phyloP scores from a whole-genome alignment of 176 grass and related monocot genomes.

The Oryza nivara region DNA sequence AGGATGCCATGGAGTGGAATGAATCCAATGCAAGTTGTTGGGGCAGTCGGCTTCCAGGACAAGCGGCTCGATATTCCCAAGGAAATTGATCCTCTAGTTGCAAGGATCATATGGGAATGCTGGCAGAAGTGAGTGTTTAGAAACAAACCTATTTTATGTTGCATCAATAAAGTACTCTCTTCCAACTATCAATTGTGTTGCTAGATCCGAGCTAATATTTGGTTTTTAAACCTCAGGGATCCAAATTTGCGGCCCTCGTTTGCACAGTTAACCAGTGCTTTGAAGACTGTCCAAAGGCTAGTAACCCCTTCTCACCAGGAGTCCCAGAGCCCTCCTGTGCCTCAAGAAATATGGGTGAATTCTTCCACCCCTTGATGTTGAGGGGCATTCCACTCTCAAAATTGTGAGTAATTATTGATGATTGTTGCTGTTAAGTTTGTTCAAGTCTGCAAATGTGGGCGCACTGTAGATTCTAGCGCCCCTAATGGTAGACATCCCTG shows the following conservation, averaged over 20 bases:
- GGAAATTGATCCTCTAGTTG: conserved; percentile 87
- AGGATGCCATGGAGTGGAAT: conserved; percentile 97
- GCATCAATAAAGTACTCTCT: not conserved
- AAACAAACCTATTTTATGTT: not conserved
- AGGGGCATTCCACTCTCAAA: not conserved
- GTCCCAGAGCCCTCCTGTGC: conserved; percentile 61
- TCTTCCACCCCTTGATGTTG: conserved; percentile 71
- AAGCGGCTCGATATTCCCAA: conserved; percentile 88
- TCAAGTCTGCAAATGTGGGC: conserved; percentile 51
- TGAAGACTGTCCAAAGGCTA: conserved; percentile 85
- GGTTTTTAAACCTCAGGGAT: conserved; percentile 54
- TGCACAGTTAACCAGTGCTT: conserved; percentile 68
- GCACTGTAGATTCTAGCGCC: conserved; percentile 62
- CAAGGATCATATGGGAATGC: conserved; percentile 86
- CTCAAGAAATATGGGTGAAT: conserved; percentile 92
- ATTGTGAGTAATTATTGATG: conserved; percentile 37
- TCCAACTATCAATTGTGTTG: not conserved
- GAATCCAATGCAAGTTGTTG: conserved; percentile 99
- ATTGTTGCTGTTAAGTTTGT: conserved; percentile 35
- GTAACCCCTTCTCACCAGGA: conserved; percentile 68
- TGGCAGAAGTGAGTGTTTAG: conserved; percentile 84
- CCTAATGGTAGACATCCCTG: conserved; percentile 45
- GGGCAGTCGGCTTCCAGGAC: conserved; percentile 97
- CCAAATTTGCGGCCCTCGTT: conserved; percentile 88
- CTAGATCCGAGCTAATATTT: conserved; percentile 22